A percentile compares a stretch with the other conserved stretches of the same genome.
phyloP scores from a whole-genome alignment of 2,329 filamentous ascomycete species.

The Talaromyces sp. region DNA sequence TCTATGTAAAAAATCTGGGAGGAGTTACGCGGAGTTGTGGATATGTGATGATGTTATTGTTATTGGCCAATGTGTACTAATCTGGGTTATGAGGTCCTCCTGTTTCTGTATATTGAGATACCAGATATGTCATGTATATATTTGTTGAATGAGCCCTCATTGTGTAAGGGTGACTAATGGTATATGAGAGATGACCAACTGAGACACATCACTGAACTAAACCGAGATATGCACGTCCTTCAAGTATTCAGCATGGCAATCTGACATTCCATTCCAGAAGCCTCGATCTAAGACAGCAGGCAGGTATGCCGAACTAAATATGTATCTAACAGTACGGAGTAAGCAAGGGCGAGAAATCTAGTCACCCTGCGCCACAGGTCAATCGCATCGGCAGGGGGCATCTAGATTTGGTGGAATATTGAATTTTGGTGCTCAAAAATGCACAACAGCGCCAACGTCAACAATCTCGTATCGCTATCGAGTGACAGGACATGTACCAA shows the following conservation, averaged over 20 bases:
- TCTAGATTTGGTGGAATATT: not conserved
- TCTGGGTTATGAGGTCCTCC: not conserved
- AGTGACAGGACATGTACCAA: not conserved
- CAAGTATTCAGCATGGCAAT: not conserved
- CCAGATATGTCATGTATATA: slow-evolving; percentile 8
- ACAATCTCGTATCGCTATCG: not conserved
- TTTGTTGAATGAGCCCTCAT: not conserved
- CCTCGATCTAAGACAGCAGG: not conserved
- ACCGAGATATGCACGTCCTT: not conserved
- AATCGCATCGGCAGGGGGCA: not conserved
- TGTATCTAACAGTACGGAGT: not conserved
- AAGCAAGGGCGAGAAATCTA: not conserved
- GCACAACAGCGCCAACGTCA: not conserved
- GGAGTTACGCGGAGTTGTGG: not conserved
- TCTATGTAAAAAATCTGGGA: not conserved
- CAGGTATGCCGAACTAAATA: not conserved
- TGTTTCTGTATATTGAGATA: slow-evolving; percentile 5
- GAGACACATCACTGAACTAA: not conserved
- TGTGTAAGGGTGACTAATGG: not conserved
- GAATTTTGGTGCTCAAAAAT: not conserved
- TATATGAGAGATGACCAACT: not conserved
- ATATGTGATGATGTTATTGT: not conserved
- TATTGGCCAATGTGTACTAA: not conserved
- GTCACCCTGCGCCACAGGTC: not conserved
- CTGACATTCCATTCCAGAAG: not conserved